phyloP scores from a whole-genome alignment of 768 basidiomycete species.

The Phylloporus rhodoxanthus region DNA sequence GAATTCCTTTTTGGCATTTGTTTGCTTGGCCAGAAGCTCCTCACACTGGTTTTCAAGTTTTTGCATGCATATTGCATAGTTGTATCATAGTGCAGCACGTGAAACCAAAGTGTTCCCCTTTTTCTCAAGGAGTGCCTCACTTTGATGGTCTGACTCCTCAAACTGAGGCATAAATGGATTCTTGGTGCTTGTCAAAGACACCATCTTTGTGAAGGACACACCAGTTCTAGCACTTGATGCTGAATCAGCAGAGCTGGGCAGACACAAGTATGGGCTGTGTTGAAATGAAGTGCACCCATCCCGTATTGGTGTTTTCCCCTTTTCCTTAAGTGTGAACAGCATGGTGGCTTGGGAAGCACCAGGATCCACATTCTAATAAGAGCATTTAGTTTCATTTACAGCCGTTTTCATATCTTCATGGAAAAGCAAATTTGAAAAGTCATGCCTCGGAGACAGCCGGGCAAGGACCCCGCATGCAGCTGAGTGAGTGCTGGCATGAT shows the following conservation, averaged over 20 bases:
- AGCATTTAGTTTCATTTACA: no score
- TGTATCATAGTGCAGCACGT: neutral
- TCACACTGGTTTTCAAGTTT: neutral
- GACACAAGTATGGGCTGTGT: neutral
- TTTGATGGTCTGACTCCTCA: neutral
- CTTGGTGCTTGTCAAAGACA: neutral
- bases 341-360: neutral
- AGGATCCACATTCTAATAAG: no score
- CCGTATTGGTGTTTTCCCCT: neutral
- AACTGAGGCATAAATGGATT: neutral
- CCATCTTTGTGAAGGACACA: neutral
- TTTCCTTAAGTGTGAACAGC: neutral
- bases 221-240: neutral
- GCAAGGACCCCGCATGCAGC: neutral
- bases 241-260: neutral
- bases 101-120: neutral
- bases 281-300: neutral
- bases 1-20: neutral
- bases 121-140: neutral
- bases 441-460: neutral
- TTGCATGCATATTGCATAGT: neutral
- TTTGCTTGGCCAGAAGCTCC: neutral
- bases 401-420: neutral
- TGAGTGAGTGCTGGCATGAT: neutral
- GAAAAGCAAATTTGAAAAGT: neutral